Percentiles rank a stretch among this genome's conserved stretches.
phyloP scores from a whole-genome alignment of 2,329 filamentous ascomycete species.

The Alternaria infectoria region DNA sequence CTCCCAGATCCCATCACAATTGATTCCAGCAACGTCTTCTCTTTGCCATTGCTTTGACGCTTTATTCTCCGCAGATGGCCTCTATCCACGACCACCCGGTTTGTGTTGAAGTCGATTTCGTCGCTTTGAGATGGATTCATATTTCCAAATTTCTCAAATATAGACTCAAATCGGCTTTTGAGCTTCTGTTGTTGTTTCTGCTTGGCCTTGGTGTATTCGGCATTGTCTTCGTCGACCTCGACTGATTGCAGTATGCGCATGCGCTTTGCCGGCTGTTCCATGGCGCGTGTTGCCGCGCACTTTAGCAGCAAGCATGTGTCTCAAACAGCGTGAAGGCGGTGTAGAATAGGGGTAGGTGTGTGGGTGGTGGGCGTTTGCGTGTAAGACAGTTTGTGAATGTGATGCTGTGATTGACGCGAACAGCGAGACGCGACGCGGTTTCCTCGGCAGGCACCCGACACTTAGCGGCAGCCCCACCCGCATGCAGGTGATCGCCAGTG shows the following conservation, averaged over 20 bases:
- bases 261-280: conserved; percentile 68
- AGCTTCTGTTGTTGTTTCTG: conserved; percentile 51
- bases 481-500: conserved; percentile 21
- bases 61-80: conserved; percentile 75
- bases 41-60: conserved; percentile 30
- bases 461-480: conserved; percentile 25
- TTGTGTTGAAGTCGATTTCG: conserved; percentile 84
- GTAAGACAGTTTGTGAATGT: not conserved
- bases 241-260: conserved; percentile 57
- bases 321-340: not conserved
- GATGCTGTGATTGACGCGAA: conserved; percentile 26
- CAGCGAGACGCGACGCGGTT: conserved; percentile 33
- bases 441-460: conserved; percentile 13
- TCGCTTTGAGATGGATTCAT: conserved; percentile 86
- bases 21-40: conserved; percentile 29
- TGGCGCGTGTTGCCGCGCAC: conserved; percentile 31
- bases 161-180: conserved; percentile 77
- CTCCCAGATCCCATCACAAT: conserved; percentile 34
- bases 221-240: conserved; percentile 42
- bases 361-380: conserved; percentile 23
- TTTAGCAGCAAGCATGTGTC: not conserved
- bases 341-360: conserved; percentile 2
- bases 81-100: conserved; percentile 86
- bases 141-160: conserved; percentile 85
- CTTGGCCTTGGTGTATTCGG: conserved; percentile 48